These are phyloP conservation scores for Rhazya stricta DNA, from an alignment of 257 asterid genomes.

Conservation along the genomic window DNA sequence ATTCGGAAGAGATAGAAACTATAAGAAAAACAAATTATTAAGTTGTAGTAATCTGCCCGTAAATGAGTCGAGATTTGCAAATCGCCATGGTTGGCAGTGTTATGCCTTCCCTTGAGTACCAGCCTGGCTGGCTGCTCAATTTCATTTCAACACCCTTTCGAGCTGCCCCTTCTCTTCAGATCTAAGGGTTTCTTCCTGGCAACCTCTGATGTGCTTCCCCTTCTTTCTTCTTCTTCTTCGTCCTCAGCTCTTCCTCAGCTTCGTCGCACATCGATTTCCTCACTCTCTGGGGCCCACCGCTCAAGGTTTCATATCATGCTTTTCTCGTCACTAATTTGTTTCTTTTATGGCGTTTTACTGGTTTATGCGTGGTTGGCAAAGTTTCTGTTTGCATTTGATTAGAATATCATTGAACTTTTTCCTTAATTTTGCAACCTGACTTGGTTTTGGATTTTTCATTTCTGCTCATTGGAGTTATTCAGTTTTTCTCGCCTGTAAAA, in stretches of 20 bases:
- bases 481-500: not conserved
- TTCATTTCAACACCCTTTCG: constrained; percentile 30
- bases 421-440: not conserved
- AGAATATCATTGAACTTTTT: not conserved
- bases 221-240: constrained; percentile 24
- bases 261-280: constrained; percentile 87
- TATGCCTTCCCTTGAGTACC: constrained; percentile 16
- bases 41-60: too few species aligned
- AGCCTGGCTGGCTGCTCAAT: constrained; percentile 28
- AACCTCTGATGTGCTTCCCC: constrained; percentile 23
- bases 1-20: not conserved
- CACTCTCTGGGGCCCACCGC: constrained; percentile 89
- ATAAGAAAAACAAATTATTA: not conserved
- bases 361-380: not conserved
- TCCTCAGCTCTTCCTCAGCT: constrained; percentile 47
- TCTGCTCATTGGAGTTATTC: not conserved
- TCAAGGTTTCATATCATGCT: constrained; percentile 44
- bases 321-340: not conserved
- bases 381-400: not conserved
- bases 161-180: constrained; percentile 21
- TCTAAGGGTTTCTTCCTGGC: constrained; percentile 52
- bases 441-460: not conserved
- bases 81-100: constrained; percentile 2
- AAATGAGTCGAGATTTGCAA: constrained; percentile 15
- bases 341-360: not conserved